Evolutionary conservation across 768 basidiomycete species (phyloP), one percentile per base, ranked within the genome.

Genomic region (Xanthoconium purpureum): DNA sequence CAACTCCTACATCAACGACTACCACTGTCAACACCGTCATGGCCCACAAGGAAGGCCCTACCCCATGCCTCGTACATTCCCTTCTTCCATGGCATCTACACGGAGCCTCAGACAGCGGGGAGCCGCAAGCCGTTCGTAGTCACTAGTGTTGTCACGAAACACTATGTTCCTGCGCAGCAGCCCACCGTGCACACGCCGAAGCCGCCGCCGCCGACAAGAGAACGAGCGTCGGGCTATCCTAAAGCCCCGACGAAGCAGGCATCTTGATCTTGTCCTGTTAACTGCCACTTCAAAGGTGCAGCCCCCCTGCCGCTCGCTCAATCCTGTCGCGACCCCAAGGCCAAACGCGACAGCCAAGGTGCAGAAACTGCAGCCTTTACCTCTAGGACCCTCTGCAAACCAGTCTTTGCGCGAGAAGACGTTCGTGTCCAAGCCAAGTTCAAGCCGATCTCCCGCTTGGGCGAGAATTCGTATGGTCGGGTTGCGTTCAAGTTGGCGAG

Each of bases 391-490:
- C 9, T 28, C 37, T 13, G 9, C 37, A 15, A 13, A 3, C 1
- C 33, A 35, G 12, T 35, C 8, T 35, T 35, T 5, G 8, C 33
- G 33, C 33, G 33, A 35, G 9, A 35, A 12, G 33, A 35, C 33
- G 33, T 35, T 35, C 12, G 33, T 12, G 9, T 12, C 33, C 12
- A 35, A 35, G 33, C 33, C 33, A 70, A 68, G 64, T 66, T 75
- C 8, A 66, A 64, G 50, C 71, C 74, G 2, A 58, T 78, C 52
- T 60, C 63, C 5, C 56, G 77, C 17, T 32, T 78, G 52, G 77
- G 77, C 6, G 77, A 73, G 43, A 73, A 71, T 38, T 55, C 71
- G 33, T 78, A 76, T 58, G 69, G 60, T 6, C 60, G 66, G 1
- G 55, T 67, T 7, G 67, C 47, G 14, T 68, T 55, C n/a, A 59